Conservation (phyloP, 2,329 filamentous ascomycete genomes). For the Phialocephala sp. region DNA sequence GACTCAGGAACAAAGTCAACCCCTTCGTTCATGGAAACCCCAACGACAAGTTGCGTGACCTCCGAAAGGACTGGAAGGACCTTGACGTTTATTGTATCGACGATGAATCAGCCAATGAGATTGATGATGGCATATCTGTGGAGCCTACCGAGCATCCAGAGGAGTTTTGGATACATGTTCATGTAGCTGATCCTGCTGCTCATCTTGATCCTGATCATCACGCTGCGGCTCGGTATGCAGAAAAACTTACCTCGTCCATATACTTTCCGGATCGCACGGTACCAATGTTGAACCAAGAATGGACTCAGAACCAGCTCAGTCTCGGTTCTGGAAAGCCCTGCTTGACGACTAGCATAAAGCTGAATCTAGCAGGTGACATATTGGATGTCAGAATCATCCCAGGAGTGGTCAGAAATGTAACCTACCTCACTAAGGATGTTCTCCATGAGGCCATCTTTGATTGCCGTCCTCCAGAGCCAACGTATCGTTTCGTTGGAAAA, state of each 20-base stretch:
- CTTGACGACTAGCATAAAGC: slow-evolving; percentile 66
- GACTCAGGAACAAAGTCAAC: slow-evolving; percentile 6
- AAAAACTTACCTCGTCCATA: slow-evolving; percentile 62
- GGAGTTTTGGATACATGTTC: slow-evolving; percentile 77
- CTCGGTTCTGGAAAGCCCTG: slow-evolving; percentile 56
- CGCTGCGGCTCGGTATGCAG: slow-evolving; percentile 65
- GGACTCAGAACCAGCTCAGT: slow-evolving; percentile 59
- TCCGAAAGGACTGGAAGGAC: slow-evolving; percentile 65
- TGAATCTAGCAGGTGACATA: slow-evolving; percentile 59
- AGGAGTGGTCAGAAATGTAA: slow-evolving; percentile 58
- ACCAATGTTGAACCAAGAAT: slow-evolving; percentile 61
- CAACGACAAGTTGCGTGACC: slow-evolving; percentile 53
- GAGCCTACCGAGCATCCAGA: slow-evolving; percentile 58
- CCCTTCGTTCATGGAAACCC: slow-evolving; percentile 22
- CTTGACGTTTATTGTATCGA: slow-evolving; percentile 77
- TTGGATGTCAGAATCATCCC: slow-evolving; percentile 61
- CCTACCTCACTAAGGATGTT: slow-evolving; percentile 60
- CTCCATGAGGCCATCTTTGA: slow-evolving; percentile 45
- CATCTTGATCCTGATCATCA: slow-evolving; percentile 64
- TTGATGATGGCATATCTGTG: slow-evolving; percentile 81
- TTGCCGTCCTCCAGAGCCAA: not conserved
- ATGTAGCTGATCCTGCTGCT: slow-evolving; percentile 80
- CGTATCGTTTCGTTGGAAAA: not conserved
- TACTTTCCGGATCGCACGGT: slow-evolving; percentile 64
- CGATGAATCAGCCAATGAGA: slow-evolving; percentile 66